Percentiles rank a stretch among this genome's conserved stretches.
These are phyloP conservation scores for Magnaporthales sp. DNA, from an alignment of 2,329 filamentous ascomycete species.

Conservation along the genomic window DNA sequence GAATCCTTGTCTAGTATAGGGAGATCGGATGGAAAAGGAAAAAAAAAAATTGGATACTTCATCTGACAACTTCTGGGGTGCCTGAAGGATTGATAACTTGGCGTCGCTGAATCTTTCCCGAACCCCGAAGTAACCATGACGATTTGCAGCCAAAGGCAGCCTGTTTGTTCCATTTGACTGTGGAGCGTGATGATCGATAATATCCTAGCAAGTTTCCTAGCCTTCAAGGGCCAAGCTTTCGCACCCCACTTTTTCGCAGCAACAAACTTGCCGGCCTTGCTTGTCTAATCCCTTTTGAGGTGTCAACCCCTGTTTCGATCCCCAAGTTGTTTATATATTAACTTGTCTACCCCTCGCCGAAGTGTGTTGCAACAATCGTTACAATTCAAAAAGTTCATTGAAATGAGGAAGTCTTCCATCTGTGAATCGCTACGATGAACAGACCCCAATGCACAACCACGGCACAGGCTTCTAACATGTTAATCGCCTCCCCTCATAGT, in stretches of 20 bases:
- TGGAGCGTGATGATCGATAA: no score
- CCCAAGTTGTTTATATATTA: background rate
- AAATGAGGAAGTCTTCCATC: background rate
- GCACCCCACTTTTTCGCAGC: background rate
- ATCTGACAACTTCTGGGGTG: background rate
- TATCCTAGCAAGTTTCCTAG: no score
- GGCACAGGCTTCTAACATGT: background rate
- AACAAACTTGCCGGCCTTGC: background rate
- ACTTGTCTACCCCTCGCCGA: background rate
- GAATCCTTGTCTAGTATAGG: background rate
- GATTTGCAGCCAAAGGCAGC: no score
- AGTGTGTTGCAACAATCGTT: background rate
- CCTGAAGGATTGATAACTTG: background rate
- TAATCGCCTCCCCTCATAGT: background rate
- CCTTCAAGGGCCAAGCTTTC: background rate
- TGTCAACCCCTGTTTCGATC: background rate
- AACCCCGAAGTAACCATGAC: background rate
- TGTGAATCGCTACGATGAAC: background rate
- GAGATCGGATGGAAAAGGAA: background rate
- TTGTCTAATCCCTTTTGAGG: background rate
- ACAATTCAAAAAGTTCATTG: background rate
- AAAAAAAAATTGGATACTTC: background rate
- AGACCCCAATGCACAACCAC: background rate
- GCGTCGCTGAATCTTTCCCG: background rate
- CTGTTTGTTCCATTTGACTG: no score